Evolutionary conservation across 2,329 filamentous ascomycete genomes (phyloP).

Genomic region (Fusarium albosuccineum): DNA sequence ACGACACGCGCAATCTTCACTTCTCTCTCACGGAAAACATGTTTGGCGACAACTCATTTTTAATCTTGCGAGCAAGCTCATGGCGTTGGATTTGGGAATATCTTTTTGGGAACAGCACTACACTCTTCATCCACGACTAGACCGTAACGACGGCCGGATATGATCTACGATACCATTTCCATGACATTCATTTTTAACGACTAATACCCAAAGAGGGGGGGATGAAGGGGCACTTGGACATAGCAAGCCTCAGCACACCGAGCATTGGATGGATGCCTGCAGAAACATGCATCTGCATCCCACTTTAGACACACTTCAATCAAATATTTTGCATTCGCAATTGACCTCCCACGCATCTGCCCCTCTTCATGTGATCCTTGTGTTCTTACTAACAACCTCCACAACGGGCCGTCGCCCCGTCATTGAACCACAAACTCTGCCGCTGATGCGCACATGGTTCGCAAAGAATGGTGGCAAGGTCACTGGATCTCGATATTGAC

Average conservation of each 20-base stretch:
- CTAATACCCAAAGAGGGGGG: conserved; percentile 22
- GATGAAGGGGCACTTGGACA: conserved; percentile 6
- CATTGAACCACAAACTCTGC: too few species aligned
- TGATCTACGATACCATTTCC: conserved; percentile 42
- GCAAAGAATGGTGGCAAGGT: not conserved
- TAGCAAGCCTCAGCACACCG: conserved; percentile 12
- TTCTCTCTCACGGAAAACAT: not conserved
- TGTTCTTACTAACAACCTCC: not conserved
- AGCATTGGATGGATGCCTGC: conserved; percentile 18
- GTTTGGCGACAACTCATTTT: conserved; percentile 14
- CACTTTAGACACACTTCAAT: conserved; percentile 24
- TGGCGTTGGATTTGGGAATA: conserved; percentile 30
- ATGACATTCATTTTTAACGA: conserved; percentile 42
- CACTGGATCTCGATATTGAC: not conserved
- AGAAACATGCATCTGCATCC: conserved; percentile 8
- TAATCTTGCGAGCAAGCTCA: conserved; percentile 32
- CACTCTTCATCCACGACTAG: conserved; percentile 39
- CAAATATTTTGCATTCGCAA: conserved; percentile 11
- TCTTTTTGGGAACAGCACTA: conserved; percentile 10
- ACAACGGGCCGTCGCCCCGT: not conserved
- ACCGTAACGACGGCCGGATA: conserved; percentile 42
- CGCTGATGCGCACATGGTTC: not conserved
- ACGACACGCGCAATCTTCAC: not conserved
- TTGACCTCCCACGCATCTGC: not conserved
- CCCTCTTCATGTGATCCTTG: not conserved